phyloP scores from a whole-genome alignment of 352 stramenopile genomes.

The Globisporangium irregulare region DNA sequence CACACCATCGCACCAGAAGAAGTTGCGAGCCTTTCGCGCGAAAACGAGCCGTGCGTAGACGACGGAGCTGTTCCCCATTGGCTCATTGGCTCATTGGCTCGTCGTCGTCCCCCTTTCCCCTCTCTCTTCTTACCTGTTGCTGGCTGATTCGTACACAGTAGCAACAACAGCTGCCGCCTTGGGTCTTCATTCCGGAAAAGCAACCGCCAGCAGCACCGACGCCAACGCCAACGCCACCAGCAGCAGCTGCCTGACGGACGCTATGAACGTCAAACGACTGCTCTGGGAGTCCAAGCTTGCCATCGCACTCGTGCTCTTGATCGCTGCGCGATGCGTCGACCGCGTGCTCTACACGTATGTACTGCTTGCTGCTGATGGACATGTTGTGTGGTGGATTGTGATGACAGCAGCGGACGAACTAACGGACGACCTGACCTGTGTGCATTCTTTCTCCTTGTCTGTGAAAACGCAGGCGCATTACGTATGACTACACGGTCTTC shows the following conservation, averaged over 20 bases:
- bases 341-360: conserved; percentile 86
- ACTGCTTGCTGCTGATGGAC: neutral
- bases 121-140: neutral
- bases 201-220: neutral
- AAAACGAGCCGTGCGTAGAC: conserved; percentile 6
- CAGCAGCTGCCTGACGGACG: neutral
- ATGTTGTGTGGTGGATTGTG: neutral
- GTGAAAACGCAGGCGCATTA: conserved; percentile 59
- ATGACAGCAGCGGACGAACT: neutral
- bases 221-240: neutral
- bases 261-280: conserved; percentile 68
- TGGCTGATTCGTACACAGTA: neutral
- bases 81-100: neutral
- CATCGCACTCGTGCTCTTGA: conserved; percentile 71
- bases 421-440: conserved; percentile 1
- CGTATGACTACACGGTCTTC: conserved; percentile 85
- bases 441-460: neutral
- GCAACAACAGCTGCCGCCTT: neutral
- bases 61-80: conserved; percentile 1
- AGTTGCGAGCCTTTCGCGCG: neutral
- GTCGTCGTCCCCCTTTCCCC: neutral
- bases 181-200: conserved; percentile 11
- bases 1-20: conserved; percentile 7
- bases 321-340: conserved; percentile 77
- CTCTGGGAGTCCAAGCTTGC: conserved; percentile 85